Base-by-base conservation (phyloP, 768 basidiomycete genomes). In the Thelephora ganbajun region DNA sequence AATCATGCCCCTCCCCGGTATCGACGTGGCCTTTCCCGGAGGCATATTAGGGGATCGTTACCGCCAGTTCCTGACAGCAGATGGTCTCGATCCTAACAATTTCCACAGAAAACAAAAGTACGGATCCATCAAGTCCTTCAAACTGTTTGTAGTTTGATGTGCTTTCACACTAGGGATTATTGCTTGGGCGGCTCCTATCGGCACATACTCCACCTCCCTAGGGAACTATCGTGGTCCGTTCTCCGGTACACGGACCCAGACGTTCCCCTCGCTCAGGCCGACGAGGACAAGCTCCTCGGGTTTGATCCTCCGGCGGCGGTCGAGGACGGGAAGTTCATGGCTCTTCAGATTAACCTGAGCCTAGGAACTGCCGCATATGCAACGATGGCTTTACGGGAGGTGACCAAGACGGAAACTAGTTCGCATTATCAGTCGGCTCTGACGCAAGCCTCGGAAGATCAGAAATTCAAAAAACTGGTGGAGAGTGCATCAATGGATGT, bases 1-100 rank as follows among this genome's bases (percentile, higher is more conserved):
- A 48, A 77, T 98, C 52, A 89, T 98, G 82, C 93, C 96, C n/a
- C 68, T 98, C 16, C 93, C 96, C 23, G 96, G 96, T 3, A 90
- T 80, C 53, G 89, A 94, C 57, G 89, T 98, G 16, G 83, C 83
- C 33, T 97, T 89, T 61, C 96, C 96, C 0, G 85, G 82, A 3
- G 92, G 92, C 11, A 55, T 69, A 16, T 75, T 97, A n/a, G 90
- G 92, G 20, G 83, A 93, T 55, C 73, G 78, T 45, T 97, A 94
- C 62, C 72, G 71, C 51, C 77, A 85, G 57, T 91, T 87, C 59
- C 70, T 99, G 54, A 69, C 66, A 50, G 71, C 76, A 56, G 96
- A 99, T 64, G 93, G 90, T 1, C 66, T 99, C 35, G 90, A 97
- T 66, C 83, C 88, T 11, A 78, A 89, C 55, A 82, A 92, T 61